A percentile compares a stretch with the other conserved stretches of the same genome.
phyloP scores from a whole-genome alignment of 768 basidiomycete species.

The Lactarius evosmus region DNA sequence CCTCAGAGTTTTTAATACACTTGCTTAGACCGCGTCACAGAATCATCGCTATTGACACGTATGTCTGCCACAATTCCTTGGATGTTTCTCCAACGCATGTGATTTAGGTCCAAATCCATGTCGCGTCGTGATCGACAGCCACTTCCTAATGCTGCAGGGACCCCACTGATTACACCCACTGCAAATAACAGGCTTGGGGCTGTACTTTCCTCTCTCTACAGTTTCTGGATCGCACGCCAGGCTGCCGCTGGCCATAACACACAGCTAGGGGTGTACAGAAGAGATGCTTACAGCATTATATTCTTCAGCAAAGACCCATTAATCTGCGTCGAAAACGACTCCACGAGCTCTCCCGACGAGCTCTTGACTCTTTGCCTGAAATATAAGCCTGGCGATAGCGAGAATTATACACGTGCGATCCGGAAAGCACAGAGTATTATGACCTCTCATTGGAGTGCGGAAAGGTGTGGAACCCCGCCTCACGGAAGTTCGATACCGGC shows the following conservation, averaged over 20 bases:
- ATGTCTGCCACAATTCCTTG: background rate
- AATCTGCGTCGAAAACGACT: slow-evolving; percentile 43
- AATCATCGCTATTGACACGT: slow-evolving; percentile 53
- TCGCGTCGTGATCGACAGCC: slow-evolving; percentile 40
- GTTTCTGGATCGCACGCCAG: slow-evolving; percentile 54
- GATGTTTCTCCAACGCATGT: background rate
- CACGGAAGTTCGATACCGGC: background rate
- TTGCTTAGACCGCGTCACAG: slow-evolving; percentile 30
- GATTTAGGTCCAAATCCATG: slow-evolving; percentile 54
- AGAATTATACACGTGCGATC: slow-evolving; percentile 45
- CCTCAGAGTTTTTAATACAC: background rate
- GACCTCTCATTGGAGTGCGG: slow-evolving; percentile 48
- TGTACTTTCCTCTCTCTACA: slow-evolving; percentile 51
- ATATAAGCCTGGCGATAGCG: slow-evolving; percentile 37
- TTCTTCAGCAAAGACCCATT: slow-evolving; percentile 39
- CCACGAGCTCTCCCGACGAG: slow-evolving; percentile 42
- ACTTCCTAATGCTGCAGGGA: slow-evolving; percentile 42
- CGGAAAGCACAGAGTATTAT: slow-evolving; percentile 37
- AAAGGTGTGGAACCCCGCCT: slow-evolving; percentile 37
- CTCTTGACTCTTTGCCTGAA: slow-evolving; percentile 41
- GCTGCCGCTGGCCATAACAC: slow-evolving; percentile 33
- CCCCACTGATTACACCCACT: slow-evolving; percentile 36
- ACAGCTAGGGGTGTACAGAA: slow-evolving; percentile 33
- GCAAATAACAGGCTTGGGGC: slow-evolving; percentile 55
- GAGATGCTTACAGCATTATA: slow-evolving; percentile 55